Evolutionary conservation across 2,329 filamentous ascomycete genomes (phyloP), one percentile per base, ranked within the genome.

Genomic region (Claviceps sp.): DNA sequence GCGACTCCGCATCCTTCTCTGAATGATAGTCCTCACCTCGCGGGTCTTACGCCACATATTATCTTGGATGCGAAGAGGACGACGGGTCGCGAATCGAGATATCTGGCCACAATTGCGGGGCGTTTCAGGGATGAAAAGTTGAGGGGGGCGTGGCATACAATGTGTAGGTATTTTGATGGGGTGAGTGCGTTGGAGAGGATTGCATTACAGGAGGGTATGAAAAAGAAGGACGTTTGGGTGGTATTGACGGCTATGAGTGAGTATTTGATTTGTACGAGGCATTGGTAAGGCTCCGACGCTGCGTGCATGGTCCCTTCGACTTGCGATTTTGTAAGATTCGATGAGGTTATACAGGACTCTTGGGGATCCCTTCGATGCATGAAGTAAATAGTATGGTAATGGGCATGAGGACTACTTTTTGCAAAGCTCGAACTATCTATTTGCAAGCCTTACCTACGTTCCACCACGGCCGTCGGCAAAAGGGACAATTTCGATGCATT

Each of bases 141-240:
- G 14, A 74, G 79, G 43, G 76, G 80, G 52, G 76, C 79, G 47
- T 95, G 89, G 85, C 78, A 81, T 2, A 72, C 77, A 45, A 81
- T 95, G 59, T 77, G 84, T 60, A 88, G 86, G 65, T 93, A 96
- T 66, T 88, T 97, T 60, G 90, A 97, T 65, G 93, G 93, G 1
- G 78, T 77, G 52, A 83, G 85, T 62, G 84, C 90, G 2, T 73
- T 97, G 54, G 93, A 98, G 70, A 83, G 90, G 59, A 85, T 98
- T 57, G 81, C 86, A 1, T 72, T 93, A n/a, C 78, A 85, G 52
- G 89, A 96, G 68, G 86, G 87, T 5, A 77, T 94, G 70, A 95
- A 93, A 72, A 76, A 89, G 52, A 94, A 91, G 69, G 84, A 87
- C 59, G 76, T 89, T 14, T 89, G 86, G 72, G 77, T 78, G 47